Conservation (phyloP, 345 rosid species). For the Citropsis articulata region DNA sequence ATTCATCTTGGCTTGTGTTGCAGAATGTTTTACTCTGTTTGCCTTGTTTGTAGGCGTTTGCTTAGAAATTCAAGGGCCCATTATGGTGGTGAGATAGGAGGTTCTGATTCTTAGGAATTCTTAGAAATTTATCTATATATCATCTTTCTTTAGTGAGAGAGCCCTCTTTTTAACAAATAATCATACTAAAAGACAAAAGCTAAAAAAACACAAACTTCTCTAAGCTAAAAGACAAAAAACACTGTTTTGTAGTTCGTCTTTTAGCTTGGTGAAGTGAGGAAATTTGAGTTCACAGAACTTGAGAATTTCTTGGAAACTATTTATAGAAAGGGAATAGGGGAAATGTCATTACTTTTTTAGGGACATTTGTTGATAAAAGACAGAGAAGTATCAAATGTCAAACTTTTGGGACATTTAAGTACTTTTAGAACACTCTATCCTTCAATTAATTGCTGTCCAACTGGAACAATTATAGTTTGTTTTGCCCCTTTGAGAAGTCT, state of each 20-base stretch:
- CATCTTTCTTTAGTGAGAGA: not conserved
- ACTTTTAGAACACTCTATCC: not conserved
- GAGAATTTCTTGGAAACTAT: not conserved
- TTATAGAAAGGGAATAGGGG: not conserved
- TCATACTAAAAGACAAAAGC: no score
- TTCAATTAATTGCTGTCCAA: not conserved
- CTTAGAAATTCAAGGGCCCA: conserved; percentile 2
- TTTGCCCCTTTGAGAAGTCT: not conserved
- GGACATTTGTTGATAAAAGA: not conserved
- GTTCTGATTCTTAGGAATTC: not conserved
- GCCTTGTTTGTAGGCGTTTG: not conserved
- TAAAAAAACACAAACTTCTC: no score
- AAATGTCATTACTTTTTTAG: not conserved
- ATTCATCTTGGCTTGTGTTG: not conserved
- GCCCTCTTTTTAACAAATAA: no score
- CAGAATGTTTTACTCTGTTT: not conserved
- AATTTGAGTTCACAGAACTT: not conserved
- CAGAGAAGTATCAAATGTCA: not conserved
- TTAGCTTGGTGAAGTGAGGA: no score
- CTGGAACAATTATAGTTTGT: not conserved
- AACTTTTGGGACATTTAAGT: not conserved
- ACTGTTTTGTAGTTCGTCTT: no score
- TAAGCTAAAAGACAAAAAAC: no score
- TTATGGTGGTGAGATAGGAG: not conserved
- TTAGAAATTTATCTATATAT: not conserved